phyloP scores from a whole-genome alignment of 2,329 filamentous ascomycete genomes.

The Hymenoscyphus infarciens region DNA sequence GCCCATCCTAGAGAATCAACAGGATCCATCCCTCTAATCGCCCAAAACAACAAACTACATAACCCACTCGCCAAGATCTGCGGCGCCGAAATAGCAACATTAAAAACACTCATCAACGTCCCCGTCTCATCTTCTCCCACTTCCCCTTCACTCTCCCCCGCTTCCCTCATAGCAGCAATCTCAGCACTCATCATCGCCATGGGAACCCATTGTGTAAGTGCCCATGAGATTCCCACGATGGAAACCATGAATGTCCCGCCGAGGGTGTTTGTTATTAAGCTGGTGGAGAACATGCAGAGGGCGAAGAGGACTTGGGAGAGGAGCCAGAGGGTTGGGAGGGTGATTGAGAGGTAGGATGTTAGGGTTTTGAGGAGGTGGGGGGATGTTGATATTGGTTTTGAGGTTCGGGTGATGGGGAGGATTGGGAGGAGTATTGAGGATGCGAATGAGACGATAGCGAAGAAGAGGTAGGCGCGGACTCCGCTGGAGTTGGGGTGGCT shows the following conservation, averaged over 20 bases:
- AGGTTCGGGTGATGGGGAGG: neutral
- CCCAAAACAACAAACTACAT: conserved; percentile 16
- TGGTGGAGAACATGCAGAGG: conserved; percentile 23
- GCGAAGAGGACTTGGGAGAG: conserved; percentile 24
- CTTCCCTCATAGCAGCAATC: conserved; percentile 15
- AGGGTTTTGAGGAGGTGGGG: neutral
- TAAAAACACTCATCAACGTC: conserved; percentile 18
- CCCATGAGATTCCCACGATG: conserved; percentile 31
- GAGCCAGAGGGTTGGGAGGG: conserved; percentile 20
- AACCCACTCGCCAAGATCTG: conserved; percentile 19
- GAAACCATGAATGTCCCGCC: conserved; percentile 21
- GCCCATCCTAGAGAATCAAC: conserved; percentile 11
- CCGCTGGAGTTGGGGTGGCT: conserved; percentile 9
- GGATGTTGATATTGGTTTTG: neutral
- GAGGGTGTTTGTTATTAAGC: conserved; percentile 18
- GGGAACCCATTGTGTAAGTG: conserved; percentile 33
- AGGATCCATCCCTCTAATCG: conserved; percentile 6
- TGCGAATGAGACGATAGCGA: conserved; percentile 12
- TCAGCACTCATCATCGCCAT: conserved; percentile 34
- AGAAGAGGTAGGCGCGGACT: conserved; percentile 10
- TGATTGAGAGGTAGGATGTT: neutral
- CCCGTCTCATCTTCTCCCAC: conserved; percentile 13
- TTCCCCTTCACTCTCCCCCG: neutral
- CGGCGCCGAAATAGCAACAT: conserved; percentile 19
- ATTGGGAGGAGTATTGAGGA: conserved; percentile 7